Conservation (phyloP, 1,284 basidiomycete species). For the Ceratobasidium sp. region DNA sequence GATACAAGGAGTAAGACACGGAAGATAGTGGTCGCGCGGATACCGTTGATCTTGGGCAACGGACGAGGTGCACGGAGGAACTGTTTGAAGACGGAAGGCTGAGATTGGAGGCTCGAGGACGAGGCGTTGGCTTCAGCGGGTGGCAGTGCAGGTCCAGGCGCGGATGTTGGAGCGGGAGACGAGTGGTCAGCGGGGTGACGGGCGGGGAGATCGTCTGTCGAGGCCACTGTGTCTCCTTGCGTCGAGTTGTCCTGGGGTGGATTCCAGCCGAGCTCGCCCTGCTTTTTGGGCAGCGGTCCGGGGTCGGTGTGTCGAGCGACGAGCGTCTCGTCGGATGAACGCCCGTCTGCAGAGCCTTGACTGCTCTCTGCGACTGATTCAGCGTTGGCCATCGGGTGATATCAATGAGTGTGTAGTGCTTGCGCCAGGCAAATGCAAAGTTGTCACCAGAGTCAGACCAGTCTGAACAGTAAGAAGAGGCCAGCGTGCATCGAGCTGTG, state of each 20-base stretch:
- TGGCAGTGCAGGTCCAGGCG: slow-evolving; percentile 44
- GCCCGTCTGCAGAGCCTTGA: slow-evolving; percentile 1
- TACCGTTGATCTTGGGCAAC: slow-evolving; percentile 54
- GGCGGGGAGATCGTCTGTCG: slow-evolving; percentile 49
- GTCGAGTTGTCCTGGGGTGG: slow-evolving; percentile 48
- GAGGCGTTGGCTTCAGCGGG: slow-evolving; percentile 25
- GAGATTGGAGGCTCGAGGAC: slow-evolving; percentile 21
- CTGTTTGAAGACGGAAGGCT: slow-evolving; percentile 26
- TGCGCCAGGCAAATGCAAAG: slow-evolving; percentile 53
- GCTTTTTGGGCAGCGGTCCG: slow-evolving; percentile 66
- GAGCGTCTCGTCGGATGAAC: slow-evolving; percentile 27
- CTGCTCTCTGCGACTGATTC: slow-evolving; percentile 46
- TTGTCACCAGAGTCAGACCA: slow-evolving; percentile 1
- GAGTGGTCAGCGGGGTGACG: slow-evolving; percentile 66
- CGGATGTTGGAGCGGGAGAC: slow-evolving; percentile 43
- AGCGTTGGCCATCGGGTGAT: slow-evolving; percentile 4
- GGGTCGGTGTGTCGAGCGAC: slow-evolving; percentile 50
- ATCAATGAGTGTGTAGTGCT: slow-evolving; percentile 47
- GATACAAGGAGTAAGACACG: slow-evolving; percentile 57
- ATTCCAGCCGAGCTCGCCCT: slow-evolving; percentile 67
- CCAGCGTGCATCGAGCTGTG: slow-evolving; percentile 28
- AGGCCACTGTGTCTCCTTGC: slow-evolving; percentile 45
- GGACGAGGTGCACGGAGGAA: slow-evolving; percentile 34
- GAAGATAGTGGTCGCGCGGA: slow-evolving; percentile 59
- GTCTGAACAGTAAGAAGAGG: background rate